Evolutionary conservation across 495 filamentous ascomycete genomes (phyloP), one percentile per base, ranked within the genome.

Genomic region (Hypoxylon subgilvum): DNA sequence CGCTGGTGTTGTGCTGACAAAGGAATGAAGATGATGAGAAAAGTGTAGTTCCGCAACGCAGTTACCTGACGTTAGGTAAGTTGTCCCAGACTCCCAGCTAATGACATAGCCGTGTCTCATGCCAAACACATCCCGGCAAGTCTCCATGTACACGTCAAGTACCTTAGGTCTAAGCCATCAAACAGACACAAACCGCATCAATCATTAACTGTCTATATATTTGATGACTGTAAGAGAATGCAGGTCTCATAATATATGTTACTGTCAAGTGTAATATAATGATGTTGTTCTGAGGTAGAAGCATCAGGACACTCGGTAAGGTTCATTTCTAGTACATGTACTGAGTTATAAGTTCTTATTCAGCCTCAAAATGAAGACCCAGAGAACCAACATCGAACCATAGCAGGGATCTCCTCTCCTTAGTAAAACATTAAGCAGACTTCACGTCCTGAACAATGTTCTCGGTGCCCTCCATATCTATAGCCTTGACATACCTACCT

Each of bases 91-190:
- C 57, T 30, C 49, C 36, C 9, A 63, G 35, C 38, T 57, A n/a
- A 61, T 52, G 63, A 63, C 43, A 61, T 63, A 55, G 59, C 39
- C 41, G 27, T 47, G 60, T 63, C 42, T 63, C 48, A 63, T 13
- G 10, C 44, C 31, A 4, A 30, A 49, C 18, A 39, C 28, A 44
- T 25, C 42, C 52, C 25, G 40, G 52, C 12, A 55, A 18, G 21
- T 18, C 12, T 12, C 17, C 12, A 39, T 30, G 41, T 55, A 55
- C 23, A 19, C 22, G 5, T 1, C 13, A 36, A 44, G 50, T 53
- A 53, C 30, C 19, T 8, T 2, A 7, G 13, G 13, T 9, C 1
- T 1, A 17, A 27, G 3, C 23, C 16, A 28, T 8, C 12, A 28
- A 28, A 17, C 18, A n/a, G 25, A 9, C 22, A 28, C 2, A 17